Percentiles rank a stretch among this genome's conserved stretches.
Conservation (phyloP, 345 rosid genomes). For the Camelina hispida region DNA sequence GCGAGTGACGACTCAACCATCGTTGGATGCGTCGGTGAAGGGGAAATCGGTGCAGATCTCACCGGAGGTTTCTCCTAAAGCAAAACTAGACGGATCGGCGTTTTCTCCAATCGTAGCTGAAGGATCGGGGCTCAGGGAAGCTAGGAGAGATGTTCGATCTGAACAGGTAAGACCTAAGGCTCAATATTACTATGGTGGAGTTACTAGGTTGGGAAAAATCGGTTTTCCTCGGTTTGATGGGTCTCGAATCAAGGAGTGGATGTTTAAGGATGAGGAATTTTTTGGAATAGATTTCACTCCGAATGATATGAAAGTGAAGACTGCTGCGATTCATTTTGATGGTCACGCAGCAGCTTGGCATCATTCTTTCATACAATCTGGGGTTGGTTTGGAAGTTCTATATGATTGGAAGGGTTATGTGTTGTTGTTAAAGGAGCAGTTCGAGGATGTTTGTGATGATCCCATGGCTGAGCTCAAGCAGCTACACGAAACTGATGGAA, state of each 20-base stretch:
- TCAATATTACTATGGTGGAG: too few species aligned
- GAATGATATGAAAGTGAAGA: neutral
- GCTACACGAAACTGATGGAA: neutral
- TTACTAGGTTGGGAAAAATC: too few species aligned
- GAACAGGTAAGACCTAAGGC: too few species aligned
- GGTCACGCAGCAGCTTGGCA: neutral
- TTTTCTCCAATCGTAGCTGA: too few species aligned
- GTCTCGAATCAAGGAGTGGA: rapidly evolving
- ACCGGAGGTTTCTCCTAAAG: too few species aligned
- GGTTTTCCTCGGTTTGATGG: neutral
- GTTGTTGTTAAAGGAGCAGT: neutral
- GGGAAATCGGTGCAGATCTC: too few species aligned
- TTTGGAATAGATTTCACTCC: neutral
- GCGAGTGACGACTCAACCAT: too few species aligned
- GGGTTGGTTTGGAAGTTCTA: rapidly evolving
- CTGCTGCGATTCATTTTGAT: neutral
- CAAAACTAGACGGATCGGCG: too few species aligned
- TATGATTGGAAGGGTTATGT: neutral
- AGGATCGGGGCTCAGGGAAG: too few species aligned
- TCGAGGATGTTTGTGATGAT: neutral
- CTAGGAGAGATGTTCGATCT: too few species aligned
- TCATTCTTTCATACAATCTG: rapidly evolving
- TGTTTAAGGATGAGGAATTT: neutral
- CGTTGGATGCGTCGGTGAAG: too few species aligned
- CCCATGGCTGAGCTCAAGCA: neutral